Percentiles rank a stretch among this genome's conserved stretches.
Conservation (phyloP, 768 basidiomycete genomes). For the Mrakia gelida region DNA sequence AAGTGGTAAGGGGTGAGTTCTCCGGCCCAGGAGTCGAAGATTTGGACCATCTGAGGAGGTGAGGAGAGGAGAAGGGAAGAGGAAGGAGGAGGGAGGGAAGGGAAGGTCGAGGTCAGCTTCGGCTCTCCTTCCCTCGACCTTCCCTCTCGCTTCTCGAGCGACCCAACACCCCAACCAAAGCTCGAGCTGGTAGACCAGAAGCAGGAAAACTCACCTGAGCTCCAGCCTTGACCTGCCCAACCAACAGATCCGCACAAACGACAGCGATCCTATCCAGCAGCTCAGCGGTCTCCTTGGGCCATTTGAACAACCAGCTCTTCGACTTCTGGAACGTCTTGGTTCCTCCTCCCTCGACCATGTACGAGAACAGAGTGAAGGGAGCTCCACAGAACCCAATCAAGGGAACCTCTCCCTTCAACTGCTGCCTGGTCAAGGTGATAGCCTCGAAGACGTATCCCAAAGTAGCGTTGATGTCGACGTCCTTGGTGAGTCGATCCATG, state of each 20-base stretch:
- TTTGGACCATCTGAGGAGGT: slow-evolving; percentile 70
- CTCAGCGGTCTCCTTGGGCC: slow-evolving; percentile 75
- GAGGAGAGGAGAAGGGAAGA: neutral
- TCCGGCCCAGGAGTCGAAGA: slow-evolving; percentile 95
- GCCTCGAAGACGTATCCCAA: slow-evolving; percentile 90
- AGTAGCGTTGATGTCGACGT: slow-evolving; percentile 73
- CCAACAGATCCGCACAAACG: slow-evolving; percentile 81
- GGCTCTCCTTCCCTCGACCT: neutral
- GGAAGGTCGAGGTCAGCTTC: no score
- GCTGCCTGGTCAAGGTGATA: slow-evolving; percentile 74
- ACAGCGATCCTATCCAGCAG: slow-evolving; percentile 74
- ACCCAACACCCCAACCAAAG: no score
- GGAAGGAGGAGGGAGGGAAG: neutral
- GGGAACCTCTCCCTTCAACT: slow-evolving; percentile 80
- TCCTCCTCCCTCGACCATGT: slow-evolving; percentile 97
- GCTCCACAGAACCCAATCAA: slow-evolving; percentile 96
- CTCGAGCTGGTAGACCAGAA: no score
- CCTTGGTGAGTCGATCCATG: slow-evolving; percentile 56
- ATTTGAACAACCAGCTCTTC: slow-evolving; percentile 91
- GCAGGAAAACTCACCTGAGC: slow-evolving; percentile 68
- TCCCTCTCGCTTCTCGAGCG: neutral
- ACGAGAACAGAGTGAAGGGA: slow-evolving; percentile 96
- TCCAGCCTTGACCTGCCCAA: slow-evolving; percentile 89
- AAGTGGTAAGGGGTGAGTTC: slow-evolving; percentile 89
- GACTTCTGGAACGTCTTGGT: slow-evolving; percentile 84